Conservation (phyloP, 495 filamentous ascomycete species). For the Cercophora samala region DNA sequence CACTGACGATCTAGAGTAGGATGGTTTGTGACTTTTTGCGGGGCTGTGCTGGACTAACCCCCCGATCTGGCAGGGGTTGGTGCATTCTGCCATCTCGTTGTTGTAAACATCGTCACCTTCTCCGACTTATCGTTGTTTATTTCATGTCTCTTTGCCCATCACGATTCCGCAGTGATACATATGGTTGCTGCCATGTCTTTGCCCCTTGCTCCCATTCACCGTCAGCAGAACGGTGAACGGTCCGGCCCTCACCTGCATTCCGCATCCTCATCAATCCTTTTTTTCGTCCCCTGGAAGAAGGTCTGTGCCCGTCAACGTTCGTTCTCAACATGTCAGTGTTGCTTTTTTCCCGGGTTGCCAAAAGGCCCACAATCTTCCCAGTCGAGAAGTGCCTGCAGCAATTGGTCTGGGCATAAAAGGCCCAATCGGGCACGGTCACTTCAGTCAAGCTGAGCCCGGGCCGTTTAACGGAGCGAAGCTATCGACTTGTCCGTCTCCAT, state of each 20-base stretch:
- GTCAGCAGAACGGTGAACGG: neutral
- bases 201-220: neutral
- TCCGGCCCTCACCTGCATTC: constrained; percentile 3
- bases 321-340: neutral
- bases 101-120: neutral
- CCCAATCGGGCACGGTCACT: neutral
- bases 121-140: neutral
- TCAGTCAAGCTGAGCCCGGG: neutral
- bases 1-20: neutral
- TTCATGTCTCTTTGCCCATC: neutral
- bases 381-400: constrained; percentile 2
- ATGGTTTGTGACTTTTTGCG: neutral
- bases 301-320: neutral
- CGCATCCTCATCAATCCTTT: neutral
- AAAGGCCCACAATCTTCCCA: constrained; percentile 2
- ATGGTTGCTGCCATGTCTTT: too few species aligned
- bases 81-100: neutral
- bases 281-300: neutral
- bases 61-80: constrained; percentile 1
- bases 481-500: neutral
- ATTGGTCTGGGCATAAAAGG: neutral
- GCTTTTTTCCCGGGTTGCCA: neutral
- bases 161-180: neutral
- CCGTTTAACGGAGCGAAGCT: neutral
- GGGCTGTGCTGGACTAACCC: neutral